phyloP scores from a whole-genome alignment of 2,329 filamentous ascomycete genomes.

The Tolypocladium ovalisporum region DNA sequence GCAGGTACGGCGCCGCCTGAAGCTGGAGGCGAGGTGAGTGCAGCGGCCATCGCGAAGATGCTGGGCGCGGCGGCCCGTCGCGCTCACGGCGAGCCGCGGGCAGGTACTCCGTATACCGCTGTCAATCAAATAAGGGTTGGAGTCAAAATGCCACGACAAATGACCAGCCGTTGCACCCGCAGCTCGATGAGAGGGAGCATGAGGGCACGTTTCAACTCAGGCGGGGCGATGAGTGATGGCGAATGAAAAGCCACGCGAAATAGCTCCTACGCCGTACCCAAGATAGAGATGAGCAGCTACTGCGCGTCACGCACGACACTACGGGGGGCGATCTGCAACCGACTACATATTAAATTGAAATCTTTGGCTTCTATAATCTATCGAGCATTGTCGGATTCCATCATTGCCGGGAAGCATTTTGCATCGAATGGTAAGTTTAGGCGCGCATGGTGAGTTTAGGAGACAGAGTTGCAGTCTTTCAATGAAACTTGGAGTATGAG shows the following conservation, averaged over 20 bases:
- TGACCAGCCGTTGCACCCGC: neutral
- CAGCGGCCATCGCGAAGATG: neutral
- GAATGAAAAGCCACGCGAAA: neutral
- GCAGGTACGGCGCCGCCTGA: constrained; percentile 44
- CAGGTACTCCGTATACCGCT: no score
- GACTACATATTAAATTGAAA: neutral
- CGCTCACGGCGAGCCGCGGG: neutral
- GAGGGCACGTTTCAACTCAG: neutral
- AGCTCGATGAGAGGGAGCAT: neutral
- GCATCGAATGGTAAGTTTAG: no score
- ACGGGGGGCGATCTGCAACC: neutral
- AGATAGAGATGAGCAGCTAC: neutral
- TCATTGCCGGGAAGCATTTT: no score
- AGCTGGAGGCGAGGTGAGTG: neutral
- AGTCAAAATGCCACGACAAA: neutral
- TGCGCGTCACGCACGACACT: neutral
- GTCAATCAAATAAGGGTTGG: neutral
- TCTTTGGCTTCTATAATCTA: no score
- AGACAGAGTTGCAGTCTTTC: no score
- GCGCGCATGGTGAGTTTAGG: no score
- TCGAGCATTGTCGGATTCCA: neutral
- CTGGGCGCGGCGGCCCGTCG: neutral
- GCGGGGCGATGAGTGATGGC: neutral
- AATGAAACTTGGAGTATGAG: no score
- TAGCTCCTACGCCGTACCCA: neutral